A percentile compares a stretch with the other conserved stretches of the same genome.
Evolutionary conservation across 768 basidiomycete species (phyloP).

Genomic region (Filobasidium floriforme): DNA sequence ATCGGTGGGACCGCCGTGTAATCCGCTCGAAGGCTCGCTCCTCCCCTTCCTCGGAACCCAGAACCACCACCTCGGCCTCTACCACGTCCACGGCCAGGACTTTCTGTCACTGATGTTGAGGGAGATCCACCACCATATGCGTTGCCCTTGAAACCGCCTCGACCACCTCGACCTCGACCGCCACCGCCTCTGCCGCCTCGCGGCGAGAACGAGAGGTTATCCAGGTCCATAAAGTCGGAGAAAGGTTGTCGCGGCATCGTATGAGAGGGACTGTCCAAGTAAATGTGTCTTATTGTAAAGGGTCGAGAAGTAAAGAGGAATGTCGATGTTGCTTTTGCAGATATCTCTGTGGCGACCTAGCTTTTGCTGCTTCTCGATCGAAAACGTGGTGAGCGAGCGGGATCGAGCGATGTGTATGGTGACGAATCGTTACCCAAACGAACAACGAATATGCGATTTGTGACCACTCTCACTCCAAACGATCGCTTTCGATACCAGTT

Average conservation of each 20-base stretch:
- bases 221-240: conserved; percentile 20
- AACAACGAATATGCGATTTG: too few species aligned
- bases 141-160: neutral
- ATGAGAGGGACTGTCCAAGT: neutral
- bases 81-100: conserved; percentile 4
- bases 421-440: too few species aligned
- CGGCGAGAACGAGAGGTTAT: neutral
- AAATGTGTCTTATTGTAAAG: too few species aligned
- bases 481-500: too few species aligned
- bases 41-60: conserved; percentile 15
- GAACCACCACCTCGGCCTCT: conserved; percentile 12
- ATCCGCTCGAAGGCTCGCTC: conserved; percentile 8
- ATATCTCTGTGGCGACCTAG: too few species aligned
- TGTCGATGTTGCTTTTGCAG: too few species aligned
- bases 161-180: neutral
- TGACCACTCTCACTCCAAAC: too few species aligned
- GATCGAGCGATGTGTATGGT: too few species aligned
- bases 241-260: conserved; percentile 23
- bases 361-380: too few species aligned
- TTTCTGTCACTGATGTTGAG: neutral
- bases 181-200: conserved; percentile 6
- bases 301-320: too few species aligned
- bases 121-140: conserved; percentile 1
- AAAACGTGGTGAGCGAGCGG: too few species aligned
- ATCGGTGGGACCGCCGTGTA: conserved; percentile 21